phyloP scores from a whole-genome alignment of 129 eudicot species.

The Artemisia tridentata region DNA sequence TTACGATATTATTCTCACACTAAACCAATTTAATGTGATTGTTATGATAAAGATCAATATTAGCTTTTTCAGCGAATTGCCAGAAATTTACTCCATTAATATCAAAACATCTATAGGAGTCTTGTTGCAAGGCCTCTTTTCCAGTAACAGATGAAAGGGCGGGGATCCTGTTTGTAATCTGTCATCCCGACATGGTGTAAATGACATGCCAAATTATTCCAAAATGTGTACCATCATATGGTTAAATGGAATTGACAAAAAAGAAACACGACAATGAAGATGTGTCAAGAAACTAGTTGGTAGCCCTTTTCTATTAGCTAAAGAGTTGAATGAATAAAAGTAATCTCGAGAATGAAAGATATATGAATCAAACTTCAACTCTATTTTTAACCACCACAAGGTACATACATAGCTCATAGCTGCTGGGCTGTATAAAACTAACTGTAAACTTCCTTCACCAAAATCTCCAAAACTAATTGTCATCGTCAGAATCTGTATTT shows the following conservation, averaged over 20 bases:
- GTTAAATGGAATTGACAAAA: background rate
- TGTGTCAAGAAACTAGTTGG: slow-evolving; percentile 17
- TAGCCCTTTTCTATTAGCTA: slow-evolving; percentile 33
- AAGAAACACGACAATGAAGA: background rate
- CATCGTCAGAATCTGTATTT: slow-evolving; percentile 78
- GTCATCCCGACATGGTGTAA: no score
- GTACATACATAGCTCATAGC: slow-evolving; percentile 27
- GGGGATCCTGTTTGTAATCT: no score
- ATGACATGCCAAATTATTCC: background rate
- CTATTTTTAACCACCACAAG: slow-evolving; percentile 28
- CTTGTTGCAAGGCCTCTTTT: no score
- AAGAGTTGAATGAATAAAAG: slow-evolving; percentile 25
- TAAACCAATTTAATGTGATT: no score
- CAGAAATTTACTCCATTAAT: no score
- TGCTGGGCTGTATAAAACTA: slow-evolving; percentile 32
- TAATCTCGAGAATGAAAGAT: slow-evolving; percentile 18
- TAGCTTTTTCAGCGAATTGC: no score
- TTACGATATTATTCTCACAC: no score
- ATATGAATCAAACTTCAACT: slow-evolving; percentile 24
- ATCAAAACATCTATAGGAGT: no score
- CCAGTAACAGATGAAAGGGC: no score
- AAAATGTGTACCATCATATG: background rate
- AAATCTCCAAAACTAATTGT: slow-evolving; percentile 48
- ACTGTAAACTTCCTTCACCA: slow-evolving; percentile 30
- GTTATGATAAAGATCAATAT: no score